Evolutionary conservation across 768 basidiomycete genomes (phyloP).

Genomic region (Calvatia gigantea): DNA sequence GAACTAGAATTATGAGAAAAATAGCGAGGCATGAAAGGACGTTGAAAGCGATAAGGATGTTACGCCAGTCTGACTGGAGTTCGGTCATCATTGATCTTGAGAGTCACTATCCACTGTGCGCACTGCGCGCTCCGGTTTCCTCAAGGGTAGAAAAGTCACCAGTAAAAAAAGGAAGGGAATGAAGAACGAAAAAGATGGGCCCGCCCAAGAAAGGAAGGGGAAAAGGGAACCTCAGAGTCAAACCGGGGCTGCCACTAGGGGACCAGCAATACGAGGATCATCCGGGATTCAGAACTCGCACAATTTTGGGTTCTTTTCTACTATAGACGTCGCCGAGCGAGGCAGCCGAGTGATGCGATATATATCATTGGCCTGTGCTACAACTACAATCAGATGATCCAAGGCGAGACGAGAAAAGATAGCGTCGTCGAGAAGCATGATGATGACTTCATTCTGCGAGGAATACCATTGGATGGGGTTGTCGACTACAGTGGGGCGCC

Average conservation of each 20-base stretch:
- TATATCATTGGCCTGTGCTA: not conserved
- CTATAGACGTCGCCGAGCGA: not conserved
- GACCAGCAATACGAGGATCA: not conserved
- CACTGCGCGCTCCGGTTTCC: no score
- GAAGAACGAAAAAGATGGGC: not conserved
- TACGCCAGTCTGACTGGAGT: not conserved
- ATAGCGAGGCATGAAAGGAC: not conserved
- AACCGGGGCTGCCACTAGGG: not conserved
- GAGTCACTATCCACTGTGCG: no score
- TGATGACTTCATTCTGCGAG: no score
- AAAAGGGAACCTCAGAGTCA: not conserved
- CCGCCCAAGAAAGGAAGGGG: not conserved
- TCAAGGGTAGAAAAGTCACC: not conserved
- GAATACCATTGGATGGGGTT: no score
- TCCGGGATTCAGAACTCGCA: not conserved
- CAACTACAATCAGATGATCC: not conserved
- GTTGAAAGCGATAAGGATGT: conserved; percentile 3
- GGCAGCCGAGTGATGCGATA: not conserved
- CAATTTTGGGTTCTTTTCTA: not conserved
- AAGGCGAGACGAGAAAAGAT: not conserved
- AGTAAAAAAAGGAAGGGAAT: not conserved
- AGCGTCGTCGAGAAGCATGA: no score
- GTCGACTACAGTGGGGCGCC: no score
- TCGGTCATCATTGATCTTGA: not conserved
- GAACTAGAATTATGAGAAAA: not conserved